Conservation (phyloP, 2,329 filamentous ascomycete species). For the Pseudopyrenochaeta lycopersici region DNA sequence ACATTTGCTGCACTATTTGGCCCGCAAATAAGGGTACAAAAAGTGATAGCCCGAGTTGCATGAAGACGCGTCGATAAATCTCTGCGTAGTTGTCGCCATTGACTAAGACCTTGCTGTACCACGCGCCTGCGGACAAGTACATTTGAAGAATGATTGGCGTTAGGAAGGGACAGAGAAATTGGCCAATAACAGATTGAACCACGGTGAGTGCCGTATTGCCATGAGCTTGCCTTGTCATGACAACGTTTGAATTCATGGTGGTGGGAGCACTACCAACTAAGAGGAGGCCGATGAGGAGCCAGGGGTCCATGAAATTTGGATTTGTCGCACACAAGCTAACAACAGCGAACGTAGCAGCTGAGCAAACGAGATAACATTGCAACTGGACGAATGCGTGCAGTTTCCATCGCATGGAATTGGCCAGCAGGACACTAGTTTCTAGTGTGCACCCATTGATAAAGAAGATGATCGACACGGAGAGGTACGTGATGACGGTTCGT, state of each 20-base stretch:
- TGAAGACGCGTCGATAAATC: conserved; percentile 73
- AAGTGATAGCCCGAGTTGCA: conserved; percentile 73
- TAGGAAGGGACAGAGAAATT: conserved; percentile 73
- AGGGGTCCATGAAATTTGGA: conserved; percentile 65
- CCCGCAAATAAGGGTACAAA: conserved; percentile 71
- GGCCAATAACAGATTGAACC: conserved; percentile 75
- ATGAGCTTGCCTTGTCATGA: conserved; percentile 75
- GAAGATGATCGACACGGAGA: conserved; percentile 74
- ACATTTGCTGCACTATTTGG: conserved; percentile 66
- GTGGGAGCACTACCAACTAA: conserved; percentile 75
- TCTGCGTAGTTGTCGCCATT: conserved; percentile 61
- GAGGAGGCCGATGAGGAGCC: conserved; percentile 73
- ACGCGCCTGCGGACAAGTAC: conserved; percentile 63
- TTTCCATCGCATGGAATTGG: conserved; percentile 72
- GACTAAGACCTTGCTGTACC: conserved; percentile 66
- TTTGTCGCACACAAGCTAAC: conserved; percentile 62
- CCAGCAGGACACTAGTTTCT: conserved; percentile 66
- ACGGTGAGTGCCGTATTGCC: conserved; percentile 62
- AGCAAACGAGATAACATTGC: conserved; percentile 73
- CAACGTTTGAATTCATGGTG: conserved; percentile 76
- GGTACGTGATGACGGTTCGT: conserved; percentile 67
- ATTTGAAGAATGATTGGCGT: conserved; percentile 71
- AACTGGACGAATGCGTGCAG: conserved; percentile 73
- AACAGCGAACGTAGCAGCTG: conserved; percentile 67
- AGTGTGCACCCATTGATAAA: conserved; percentile 76